phyloP scores from a whole-genome alignment of 441 rosid species.

The Populus tomentosa region DNA sequence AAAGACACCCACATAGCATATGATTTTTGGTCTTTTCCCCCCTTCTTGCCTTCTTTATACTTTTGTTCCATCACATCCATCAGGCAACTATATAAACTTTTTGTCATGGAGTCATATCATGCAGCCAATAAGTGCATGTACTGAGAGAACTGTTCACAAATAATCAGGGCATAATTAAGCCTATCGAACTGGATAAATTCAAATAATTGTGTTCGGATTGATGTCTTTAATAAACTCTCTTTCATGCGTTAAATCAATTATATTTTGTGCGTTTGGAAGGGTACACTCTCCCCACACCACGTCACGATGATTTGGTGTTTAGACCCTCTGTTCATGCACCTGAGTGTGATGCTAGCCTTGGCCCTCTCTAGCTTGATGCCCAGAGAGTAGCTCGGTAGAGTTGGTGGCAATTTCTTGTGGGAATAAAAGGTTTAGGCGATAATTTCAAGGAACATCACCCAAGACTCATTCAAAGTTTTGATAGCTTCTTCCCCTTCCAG shows the following conservation, averaged over 20 bases:
- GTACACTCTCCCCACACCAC: slow-evolving; percentile 24
- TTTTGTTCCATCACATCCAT: not conserved
- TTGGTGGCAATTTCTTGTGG: no score
- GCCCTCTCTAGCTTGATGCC: not conserved
- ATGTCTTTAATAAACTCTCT: not conserved
- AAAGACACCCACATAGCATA: not conserved
- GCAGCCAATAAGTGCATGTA: slow-evolving; percentile 19
- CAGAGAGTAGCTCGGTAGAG: no score
- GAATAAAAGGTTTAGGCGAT: no score
- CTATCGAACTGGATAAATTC: slow-evolving; percentile 4
- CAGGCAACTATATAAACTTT: not conserved
- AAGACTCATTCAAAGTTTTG: slow-evolving; percentile 7
- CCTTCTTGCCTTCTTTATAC: not conserved
- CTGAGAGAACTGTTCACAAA: not conserved
- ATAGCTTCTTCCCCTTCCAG: not conserved
- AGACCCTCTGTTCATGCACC: slow-evolving; percentile 27
- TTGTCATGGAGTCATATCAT: not conserved
- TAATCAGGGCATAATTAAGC: slow-evolving; percentile 9
- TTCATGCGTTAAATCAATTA: slow-evolving; percentile 20
- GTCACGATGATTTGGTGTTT: slow-evolving; percentile 17
- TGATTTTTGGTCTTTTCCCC: not conserved
- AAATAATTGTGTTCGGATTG: slow-evolving; percentile 3
- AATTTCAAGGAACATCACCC: not conserved
- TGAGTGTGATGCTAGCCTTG: slow-evolving; percentile 1
- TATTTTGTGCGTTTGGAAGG: slow-evolving; percentile 28